Base-by-base conservation (phyloP, 345 rosid genomes). In the Chamaenerion angustifolium region DNA sequence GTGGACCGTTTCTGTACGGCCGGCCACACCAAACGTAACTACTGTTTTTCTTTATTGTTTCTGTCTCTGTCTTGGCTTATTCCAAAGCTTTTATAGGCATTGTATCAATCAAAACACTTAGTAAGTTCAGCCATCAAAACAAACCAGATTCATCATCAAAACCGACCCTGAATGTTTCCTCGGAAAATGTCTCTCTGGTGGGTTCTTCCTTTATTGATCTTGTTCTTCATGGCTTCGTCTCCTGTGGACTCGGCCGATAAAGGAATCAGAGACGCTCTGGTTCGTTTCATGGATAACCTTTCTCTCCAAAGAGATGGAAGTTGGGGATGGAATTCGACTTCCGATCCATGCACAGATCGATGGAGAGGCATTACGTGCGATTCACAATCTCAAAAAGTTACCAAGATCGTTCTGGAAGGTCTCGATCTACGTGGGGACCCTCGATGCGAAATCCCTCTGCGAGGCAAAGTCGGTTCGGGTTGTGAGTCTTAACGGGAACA, bases 261-360 rank as follows among this genome's bases (percentile, higher is more conserved):
- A 35, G 58, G 51, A 27, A 76, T 69, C 62, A 74, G 47, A 61
- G 42, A 31, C 8, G 64, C 79, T 8, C 51, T 76, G 42, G 61
- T 78, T 23, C 57, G 41, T 45, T 78, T 82, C 74, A 66, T 76
- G 74, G 65, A 54, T 14, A 65, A 64, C 18, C 74, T 82, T 40
- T 67, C 82, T 4, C 62, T 51, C 15, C 77, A 61, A 16, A 70
- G 52, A 48, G 62, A 47, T 16, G 27, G 8, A 4, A 62, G 23
- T 7, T 74, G 68, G 70, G 85, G 79, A 14, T 82, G 89, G 85
- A 68, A 63, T 66, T 23, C 19, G 23, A 61, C 56, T 57, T 72
- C 79, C 11, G 83, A 74, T 60, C 90, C 85, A 45, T 78, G 85
- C 65, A 42, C 6, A 17, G 68, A 55, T 63, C 61, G 55, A 42